Evolutionary conservation across 2,329 filamentous ascomycete genomes (phyloP), one percentile per base, ranked within the genome.

Genomic region (Cytospora piceae): DNA sequence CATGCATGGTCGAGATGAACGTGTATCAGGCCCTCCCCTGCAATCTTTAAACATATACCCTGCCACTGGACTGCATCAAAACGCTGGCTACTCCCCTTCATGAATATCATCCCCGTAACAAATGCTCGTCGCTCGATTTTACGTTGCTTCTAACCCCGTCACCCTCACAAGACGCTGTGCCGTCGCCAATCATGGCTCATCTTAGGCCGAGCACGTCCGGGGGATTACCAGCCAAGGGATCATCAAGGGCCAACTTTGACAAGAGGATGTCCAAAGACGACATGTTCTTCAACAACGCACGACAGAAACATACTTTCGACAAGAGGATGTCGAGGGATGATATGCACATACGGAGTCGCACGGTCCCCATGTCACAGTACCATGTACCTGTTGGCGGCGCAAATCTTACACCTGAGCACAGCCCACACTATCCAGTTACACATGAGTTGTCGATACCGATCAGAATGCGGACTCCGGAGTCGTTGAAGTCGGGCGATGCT

Each of bases 191-290:
- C 67, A 68, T 70, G 70, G 76, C 76, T 71, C 68, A 73, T 63
- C 74, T 74, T 63, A 75, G 79, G 72, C 79, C 80, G 39, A 80
- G 75, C 68, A 81, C 79, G 63, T 70, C 70, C 52, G 72, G 69
- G 42, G 69, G 69, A 20, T 51, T 66, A 59, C 34, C 53, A 15
- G 39, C 53, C 39, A 57, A 55, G 53, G 39, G 53, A 24, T 24
- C 54, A 46, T 56, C 58, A 29, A 63, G 66, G 52, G 61, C 49
- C 31, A 72, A 72, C 49, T 75, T 74, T 61, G 75, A 79, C 69
- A 82, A 80, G 71, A 77, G 81, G 68, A 72, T 81, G 53, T 84
- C 82, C 27, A 81, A 76, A 61, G 78, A 80, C 69, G 79, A 81
- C 69, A 77, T 78, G 69, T 78, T 76, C 63, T 66, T 80, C 63